Base-by-base conservation (phyloP, 139 green algal species). In the Chlorella ohadii region DNA sequence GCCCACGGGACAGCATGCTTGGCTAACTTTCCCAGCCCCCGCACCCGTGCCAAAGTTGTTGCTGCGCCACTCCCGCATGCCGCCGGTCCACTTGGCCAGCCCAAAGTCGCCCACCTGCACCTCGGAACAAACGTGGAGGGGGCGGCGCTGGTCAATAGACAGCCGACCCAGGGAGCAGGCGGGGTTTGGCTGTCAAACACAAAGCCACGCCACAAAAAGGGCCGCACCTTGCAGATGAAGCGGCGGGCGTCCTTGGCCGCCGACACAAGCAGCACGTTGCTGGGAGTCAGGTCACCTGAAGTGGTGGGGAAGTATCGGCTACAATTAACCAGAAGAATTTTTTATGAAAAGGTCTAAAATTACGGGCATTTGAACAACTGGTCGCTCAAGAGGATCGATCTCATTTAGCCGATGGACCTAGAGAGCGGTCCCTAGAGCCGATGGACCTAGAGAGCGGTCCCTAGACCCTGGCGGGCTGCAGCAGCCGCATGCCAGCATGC, bases 31-130 rank as follows among this genome's bases (percentile, higher is more conserved):
- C 57, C 19, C 23, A 68, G n/a, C 39, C n/a, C 64, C 25, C 78
- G 16, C 78, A 83, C 76, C 59, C 28, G 76, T 82, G 34, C 76
- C 76, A 20, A 82, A 72, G 23, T 15, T 28, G 4, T 36, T 28
- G 59, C 63, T 72, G 1, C 41, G 76, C 36, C 27, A 22, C 68
- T 75, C 68, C 1, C 41, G 64, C 64, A 71, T 64, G 38, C 78
- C 78, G 7, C 41, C 38, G 5, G 41, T 19, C 1, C 38, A 20
- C 28, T 65, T 25, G 39, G 78, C 68, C 39, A 83, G 78, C 4
- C 78, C 78, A 75, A 83, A 83, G 78, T 83, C 78, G 6, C 28
- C 17, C 7, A 83, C 78, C 78, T 83, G 78, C 11, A 36, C 7
- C 6, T 51, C 44, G n/a, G n/a, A n/a, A n/a, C n/a, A n/a, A n/a